These are phyloP conservation scores for Leccinum fibrillosum DNA, from an alignment of 768 basidiomycete species.

Conservation along the genomic window DNA sequence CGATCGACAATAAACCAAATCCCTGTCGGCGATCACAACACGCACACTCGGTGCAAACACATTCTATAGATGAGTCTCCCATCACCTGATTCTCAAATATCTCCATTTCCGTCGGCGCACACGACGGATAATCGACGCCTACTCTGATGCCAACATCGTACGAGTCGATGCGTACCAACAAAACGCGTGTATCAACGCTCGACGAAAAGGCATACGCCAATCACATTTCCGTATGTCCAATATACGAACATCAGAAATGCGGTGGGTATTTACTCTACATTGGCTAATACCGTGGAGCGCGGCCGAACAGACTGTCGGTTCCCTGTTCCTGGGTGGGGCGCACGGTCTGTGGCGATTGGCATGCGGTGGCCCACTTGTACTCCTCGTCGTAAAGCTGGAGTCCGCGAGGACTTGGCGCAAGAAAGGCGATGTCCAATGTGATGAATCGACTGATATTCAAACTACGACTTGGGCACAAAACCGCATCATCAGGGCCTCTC, in stretches of 20 bases:
- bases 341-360: not conserved
- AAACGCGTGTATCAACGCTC: slow-evolving; percentile 1
- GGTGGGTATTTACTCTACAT: not conserved
- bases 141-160: not conserved
- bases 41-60: slow-evolving; percentile 1
- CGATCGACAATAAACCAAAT: not conserved
- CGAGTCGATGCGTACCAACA: not conserved
- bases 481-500: not conserved
- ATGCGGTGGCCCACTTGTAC: not conserved
- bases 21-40: slow-evolving; percentile 22
- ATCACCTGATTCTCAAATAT: slow-evolving; percentile 5
- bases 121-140: slow-evolving; percentile 3
- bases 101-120: slow-evolving; percentile 5
- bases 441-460: not conserved
- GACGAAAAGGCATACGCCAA: not conserved
- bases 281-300: not conserved
- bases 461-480: not conserved
- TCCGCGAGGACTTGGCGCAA: not conserved
- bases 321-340: not conserved
- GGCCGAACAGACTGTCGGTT: slow-evolving; percentile 3
- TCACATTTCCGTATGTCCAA: not conserved
- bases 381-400: not conserved
- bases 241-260: not conserved
- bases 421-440: not conserved
- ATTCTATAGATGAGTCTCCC: not conserved